A percentile compares a stretch with the other conserved stretches of the same genome.
Conservation (phyloP, 2,329 filamentous ascomycete genomes). For the Apiospora phragmitis region DNA sequence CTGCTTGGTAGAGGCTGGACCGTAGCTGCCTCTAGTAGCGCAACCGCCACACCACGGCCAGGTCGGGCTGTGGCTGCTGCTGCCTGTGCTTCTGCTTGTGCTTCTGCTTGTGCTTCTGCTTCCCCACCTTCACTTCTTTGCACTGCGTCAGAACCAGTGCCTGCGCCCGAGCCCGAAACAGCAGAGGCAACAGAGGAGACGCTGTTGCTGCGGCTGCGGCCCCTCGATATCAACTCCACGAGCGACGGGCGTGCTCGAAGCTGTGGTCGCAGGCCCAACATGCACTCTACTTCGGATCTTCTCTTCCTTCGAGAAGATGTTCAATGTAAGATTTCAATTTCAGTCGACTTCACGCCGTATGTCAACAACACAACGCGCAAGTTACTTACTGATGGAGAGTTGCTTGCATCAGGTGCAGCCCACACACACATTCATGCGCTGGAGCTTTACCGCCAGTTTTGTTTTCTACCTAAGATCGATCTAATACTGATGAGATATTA, state of each 20-base stretch:
- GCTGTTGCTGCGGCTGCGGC: constrained; percentile 20
- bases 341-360: not conserved
- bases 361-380: not conserved
- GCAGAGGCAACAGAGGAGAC: constrained; percentile 1
- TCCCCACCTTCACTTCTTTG: not conserved
- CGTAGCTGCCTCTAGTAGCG: constrained; percentile 5
- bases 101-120: not conserved
- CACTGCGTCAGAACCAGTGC: not conserved
- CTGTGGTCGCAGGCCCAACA: constrained; percentile 51
- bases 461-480: not conserved
- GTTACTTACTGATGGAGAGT: not conserved
- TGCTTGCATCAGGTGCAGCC: not conserved
- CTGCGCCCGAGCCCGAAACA: not conserved
- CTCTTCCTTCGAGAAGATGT: constrained; percentile 2
- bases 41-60: constrained; percentile 15
- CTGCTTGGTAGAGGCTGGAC: constrained; percentile 2
- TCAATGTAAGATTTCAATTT: not conserved
- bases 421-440: not conserved
- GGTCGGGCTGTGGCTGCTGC: constrained; percentile 4
- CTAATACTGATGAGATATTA: not conserved
- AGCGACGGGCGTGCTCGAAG: constrained; percentile 55
- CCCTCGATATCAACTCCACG: constrained; percentile 45
- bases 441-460: not conserved
- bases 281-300: constrained; percentile 31
- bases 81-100: not conserved